These are phyloP conservation scores for Termitomyces bulborhizus DNA, from an alignment of 768 basidiomycete species.

Conservation along the genomic window DNA sequence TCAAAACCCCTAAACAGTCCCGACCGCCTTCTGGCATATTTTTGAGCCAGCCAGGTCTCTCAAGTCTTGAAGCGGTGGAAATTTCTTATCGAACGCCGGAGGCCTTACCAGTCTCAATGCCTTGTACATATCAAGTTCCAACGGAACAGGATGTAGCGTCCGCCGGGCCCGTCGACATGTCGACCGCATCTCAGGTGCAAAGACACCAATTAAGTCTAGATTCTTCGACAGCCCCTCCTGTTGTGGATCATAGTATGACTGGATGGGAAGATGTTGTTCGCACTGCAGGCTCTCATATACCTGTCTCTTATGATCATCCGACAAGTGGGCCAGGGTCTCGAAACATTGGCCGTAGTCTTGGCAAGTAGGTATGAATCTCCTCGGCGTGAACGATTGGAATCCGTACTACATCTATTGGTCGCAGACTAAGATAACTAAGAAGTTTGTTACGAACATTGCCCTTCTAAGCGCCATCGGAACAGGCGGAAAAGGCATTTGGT, in stretches of 20 bases:
- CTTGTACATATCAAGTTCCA: constrained; percentile 9
- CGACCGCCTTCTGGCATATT: constrained; percentile 2
- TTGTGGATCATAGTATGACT: background rate
- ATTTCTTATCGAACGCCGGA: background rate
- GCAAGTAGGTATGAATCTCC: no score
- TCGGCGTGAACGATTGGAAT: no score
- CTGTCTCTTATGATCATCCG: constrained; percentile 2
- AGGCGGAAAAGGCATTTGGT: no score
- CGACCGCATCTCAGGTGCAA: constrained; percentile 5
- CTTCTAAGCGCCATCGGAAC: no score
- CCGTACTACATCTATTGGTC: no score
- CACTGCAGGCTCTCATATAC: constrained; percentile 3
- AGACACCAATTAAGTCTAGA: constrained; percentile 1
- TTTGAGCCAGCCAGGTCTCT: background rate
- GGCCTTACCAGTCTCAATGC: constrained; percentile 10
- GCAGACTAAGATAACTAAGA: no score
- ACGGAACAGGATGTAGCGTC: constrained; percentile 5
- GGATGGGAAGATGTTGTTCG: constrained; percentile 11
- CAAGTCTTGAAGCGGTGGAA: background rate
- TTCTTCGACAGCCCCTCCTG: background rate
- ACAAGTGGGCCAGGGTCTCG: background rate
- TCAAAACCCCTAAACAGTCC: constrained; percentile 6
- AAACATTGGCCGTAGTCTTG: background rate
- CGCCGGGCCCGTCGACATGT: constrained; percentile 9
- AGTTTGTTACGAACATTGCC: no score